Base-by-base conservation (phyloP, 345 rosid species). In the Pugionium cornutum region DNA sequence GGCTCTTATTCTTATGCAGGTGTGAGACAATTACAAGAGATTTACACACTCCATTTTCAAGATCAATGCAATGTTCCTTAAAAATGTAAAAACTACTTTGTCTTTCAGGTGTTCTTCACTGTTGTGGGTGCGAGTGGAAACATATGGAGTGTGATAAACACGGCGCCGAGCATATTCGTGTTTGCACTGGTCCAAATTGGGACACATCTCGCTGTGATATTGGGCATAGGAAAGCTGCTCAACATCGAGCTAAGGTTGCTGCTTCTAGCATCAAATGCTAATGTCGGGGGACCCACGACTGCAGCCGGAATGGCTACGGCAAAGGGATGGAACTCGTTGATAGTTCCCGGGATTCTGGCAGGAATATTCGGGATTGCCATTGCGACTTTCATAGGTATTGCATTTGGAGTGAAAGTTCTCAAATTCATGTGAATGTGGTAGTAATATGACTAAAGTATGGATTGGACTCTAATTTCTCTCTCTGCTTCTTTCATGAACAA, bases 281-380 rank as follows among this genome's bases (percentile, higher is more conserved):
- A 84, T 59, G 87, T 89, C 1, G 98, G 98, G 18, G 95, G 97
- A 44, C 97, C 97, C 1, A 89, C 97, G 26, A 92, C 95, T 4
- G 95, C 98, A 18, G 89, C 89, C 4, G 88, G 95, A 58, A 92
- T 92, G 98, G 97, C 94, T 28, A 89, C 89, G 0, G 91, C 97
- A 25, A 90, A 90, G 73, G 92, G 95, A 35, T 88, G 95, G 95
- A 71, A 33, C 53, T 86, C 92, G 37, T 53, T 90, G 78, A 77
- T 86, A 4, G 79, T 86, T 69, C 92, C 92, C 0, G 83, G 86
- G 58, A 88, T 84, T 69, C 83, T 90, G 0, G 92, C 89, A 0
- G 91, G 92, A 48, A 91, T 88, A 53, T 90, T 90, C 43, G 92
- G 95, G 37, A 82, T 83, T 10, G 78, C 92, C 58, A 77, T 86